These are phyloP conservation scores for Globisporangium nunn DNA, from an alignment of 352 stramenopile genomes.

Conservation along the genomic window DNA sequence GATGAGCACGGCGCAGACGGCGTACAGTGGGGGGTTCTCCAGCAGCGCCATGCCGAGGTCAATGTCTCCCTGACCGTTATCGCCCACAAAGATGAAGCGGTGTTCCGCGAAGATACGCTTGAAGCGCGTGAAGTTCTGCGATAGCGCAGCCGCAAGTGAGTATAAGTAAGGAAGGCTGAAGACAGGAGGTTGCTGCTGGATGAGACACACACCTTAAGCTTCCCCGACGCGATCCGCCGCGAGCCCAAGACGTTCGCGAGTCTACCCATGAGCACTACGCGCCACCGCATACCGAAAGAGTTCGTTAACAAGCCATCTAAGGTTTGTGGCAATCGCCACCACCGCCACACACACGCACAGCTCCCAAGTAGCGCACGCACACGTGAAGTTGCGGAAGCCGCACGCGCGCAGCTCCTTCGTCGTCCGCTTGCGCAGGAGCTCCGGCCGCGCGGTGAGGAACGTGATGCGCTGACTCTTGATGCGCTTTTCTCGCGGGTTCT, in stretches of 20 bases:
- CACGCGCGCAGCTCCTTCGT: conserved; percentile 54
- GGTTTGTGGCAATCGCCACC: background rate
- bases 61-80: conserved; percentile 80
- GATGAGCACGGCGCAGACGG: conserved; percentile 59
- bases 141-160: background rate
- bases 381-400: conserved; percentile 71
- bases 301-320: background rate
- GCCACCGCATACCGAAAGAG: background rate
- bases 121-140: conserved; percentile 70
- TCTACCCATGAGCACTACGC: conserved; percentile 63
- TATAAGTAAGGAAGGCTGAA: no score
- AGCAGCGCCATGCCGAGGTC: conserved; percentile 70
- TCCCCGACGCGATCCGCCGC: conserved; percentile 57
- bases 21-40: conserved; percentile 37
- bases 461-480: conserved; percentile 38
- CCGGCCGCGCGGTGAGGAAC: conserved; percentile 69
- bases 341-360: background rate
- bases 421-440: conserved; percentile 59
- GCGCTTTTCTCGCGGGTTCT: conserved; percentile 1
- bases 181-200: background rate
- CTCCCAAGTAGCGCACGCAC: conserved; percentile 22
- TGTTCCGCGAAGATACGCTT: conserved; percentile 66
- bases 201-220: conserved; percentile 37
- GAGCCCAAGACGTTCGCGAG: conserved; percentile 60
- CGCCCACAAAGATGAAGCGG: conserved; percentile 73